These are phyloP conservation scores for Ophiostoma angusticollis DNA, from an alignment of 2,329 filamentous ascomycete genomes.

Conservation along the genomic window DNA sequence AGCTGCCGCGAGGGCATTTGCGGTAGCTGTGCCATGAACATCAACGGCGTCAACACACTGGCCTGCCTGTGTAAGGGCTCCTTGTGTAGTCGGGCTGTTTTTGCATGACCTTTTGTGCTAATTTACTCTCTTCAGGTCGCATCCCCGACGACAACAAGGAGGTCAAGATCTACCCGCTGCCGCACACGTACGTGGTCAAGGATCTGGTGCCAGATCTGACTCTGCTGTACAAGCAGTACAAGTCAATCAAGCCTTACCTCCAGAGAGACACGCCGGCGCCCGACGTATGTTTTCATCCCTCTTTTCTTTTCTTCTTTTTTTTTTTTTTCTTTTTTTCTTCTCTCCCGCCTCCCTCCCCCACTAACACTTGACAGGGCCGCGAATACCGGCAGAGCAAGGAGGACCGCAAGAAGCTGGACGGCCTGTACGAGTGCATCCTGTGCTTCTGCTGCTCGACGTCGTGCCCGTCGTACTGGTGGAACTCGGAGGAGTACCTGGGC, in stretches of 20 bases:
- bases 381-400: constrained; percentile 85
- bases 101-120: background rate
- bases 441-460: constrained; percentile 99
- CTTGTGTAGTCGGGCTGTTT: background rate
- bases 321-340: constrained; percentile 7
- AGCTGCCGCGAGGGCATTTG: constrained; percentile 98
- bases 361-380: too few relatives aligned
- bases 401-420: constrained; percentile 93
- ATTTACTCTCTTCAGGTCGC: constrained; percentile 48
- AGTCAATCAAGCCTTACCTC: constrained; percentile 97
- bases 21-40: constrained; percentile 99
- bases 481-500: constrained; percentile 95
- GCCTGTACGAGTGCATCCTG: constrained; percentile 97
- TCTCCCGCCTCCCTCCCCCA: constrained; percentile 1
- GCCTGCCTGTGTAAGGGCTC: constrained; percentile 83
- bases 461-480: constrained; percentile 99
- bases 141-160: constrained; percentile 81
- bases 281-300: constrained; percentile 57
- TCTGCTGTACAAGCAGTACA: constrained; percentile 99
- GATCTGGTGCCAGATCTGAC: constrained; percentile 96
- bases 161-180: constrained; percentile 91
- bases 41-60: constrained; percentile 95
- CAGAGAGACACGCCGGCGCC: constrained; percentile 75
- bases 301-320: too few relatives aligned
- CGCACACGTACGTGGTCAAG: constrained; percentile 98